phyloP scores from a whole-genome alignment of 2,329 filamentous ascomycete species.

The Fusarium agapanthi region DNA sequence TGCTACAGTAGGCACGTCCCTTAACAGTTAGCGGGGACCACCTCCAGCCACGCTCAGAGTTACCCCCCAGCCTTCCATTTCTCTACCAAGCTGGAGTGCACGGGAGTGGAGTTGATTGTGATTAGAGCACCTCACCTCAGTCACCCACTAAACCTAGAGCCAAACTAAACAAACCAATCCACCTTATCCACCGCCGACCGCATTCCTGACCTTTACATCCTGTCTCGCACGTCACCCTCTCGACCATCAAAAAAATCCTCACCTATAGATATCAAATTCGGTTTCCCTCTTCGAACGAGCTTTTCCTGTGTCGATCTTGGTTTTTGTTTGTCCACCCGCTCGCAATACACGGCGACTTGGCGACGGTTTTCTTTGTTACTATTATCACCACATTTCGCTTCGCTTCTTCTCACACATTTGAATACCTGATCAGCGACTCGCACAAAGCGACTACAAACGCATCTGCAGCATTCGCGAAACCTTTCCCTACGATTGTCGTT shows the following conservation, averaged over 20 bases:
- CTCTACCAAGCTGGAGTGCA: slow-evolving; percentile 12
- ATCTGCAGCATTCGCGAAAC: slow-evolving; percentile 10
- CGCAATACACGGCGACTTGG: slow-evolving; percentile 11
- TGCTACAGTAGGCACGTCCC: slow-evolving; percentile 29
- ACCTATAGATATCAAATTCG: slow-evolving; percentile 25
- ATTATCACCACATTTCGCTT: slow-evolving; percentile 22
- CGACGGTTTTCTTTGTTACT: slow-evolving; percentile 22
- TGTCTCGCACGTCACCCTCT: slow-evolving; percentile 42
- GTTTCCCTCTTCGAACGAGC: slow-evolving; percentile 7
- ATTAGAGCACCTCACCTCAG: not conserved
- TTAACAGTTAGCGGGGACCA: slow-evolving; percentile 40
- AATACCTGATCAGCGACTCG: slow-evolving; percentile 19
- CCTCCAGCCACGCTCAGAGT: slow-evolving; percentile 44
- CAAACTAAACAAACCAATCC: slow-evolving; percentile 34
- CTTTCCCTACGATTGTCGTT: slow-evolving; percentile 7
- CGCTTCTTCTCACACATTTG: slow-evolving; percentile 26
- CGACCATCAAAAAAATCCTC: slow-evolving; percentile 26
- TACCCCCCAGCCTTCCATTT: slow-evolving; percentile 43
- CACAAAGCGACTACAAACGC: slow-evolving; percentile 11
- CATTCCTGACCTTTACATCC: slow-evolving; percentile 42
- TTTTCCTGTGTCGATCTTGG: slow-evolving; percentile 9
- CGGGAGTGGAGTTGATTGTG: slow-evolving; percentile 19
- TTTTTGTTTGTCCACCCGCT: slow-evolving; percentile 13
- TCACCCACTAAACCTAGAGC: slow-evolving; percentile 14
- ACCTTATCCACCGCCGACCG: slow-evolving; percentile 35